A percentile compares a stretch with the other conserved stretches of the same genome.
Evolutionary conservation across 176 grass and related monocot genomes (phyloP).

Genomic region (Lolium rigidum): DNA sequence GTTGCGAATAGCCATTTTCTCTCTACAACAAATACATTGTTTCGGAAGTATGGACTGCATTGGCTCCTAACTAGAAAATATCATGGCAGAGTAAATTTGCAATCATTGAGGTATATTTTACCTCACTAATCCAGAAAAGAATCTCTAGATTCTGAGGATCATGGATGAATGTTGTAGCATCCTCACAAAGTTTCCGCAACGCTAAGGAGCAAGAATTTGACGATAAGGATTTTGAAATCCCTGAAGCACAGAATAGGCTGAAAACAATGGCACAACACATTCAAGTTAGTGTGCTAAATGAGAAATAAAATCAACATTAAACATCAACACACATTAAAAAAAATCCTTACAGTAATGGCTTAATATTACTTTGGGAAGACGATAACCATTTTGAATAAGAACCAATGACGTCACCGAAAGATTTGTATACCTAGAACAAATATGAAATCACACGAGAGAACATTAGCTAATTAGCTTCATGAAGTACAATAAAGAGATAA

Average conservation of each 20-base stretch:
- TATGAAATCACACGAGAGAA: slow-evolving; percentile 39
- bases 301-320: slow-evolving; percentile 30
- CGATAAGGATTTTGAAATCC: slow-evolving; percentile 78
- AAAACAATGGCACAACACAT: slow-evolving; percentile 40
- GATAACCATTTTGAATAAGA: slow-evolving; percentile 97
- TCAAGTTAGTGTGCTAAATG: slow-evolving; percentile 28
- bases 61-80: slow-evolving; percentile 12
- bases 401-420: slow-evolving; percentile 84
- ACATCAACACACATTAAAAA: slow-evolving; percentile 35
- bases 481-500: not conserved
- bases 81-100: slow-evolving; percentile 26
- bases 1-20: slow-evolving; percentile 4
- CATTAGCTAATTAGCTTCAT: slow-evolving; percentile 45
- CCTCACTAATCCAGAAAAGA: slow-evolving; percentile 95
- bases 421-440: slow-evolving; percentile 83
- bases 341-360: slow-evolving; percentile 81
- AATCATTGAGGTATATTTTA: slow-evolving; percentile 44
- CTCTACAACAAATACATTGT: not conserved
- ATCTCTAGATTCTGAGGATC: slow-evolving; percentile 87
- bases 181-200: slow-evolving; percentile 94
- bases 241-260: slow-evolving; percentile 92
- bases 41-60: not conserved
- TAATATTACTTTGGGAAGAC: slow-evolving; percentile 68
- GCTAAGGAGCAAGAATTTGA: slow-evolving; percentile 87
- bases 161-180: slow-evolving; percentile 74